These are phyloP conservation scores for Cladosporium oxysporum DNA, from an alignment of 2,329 filamentous ascomycete genomes.

Conservation along the genomic window DNA sequence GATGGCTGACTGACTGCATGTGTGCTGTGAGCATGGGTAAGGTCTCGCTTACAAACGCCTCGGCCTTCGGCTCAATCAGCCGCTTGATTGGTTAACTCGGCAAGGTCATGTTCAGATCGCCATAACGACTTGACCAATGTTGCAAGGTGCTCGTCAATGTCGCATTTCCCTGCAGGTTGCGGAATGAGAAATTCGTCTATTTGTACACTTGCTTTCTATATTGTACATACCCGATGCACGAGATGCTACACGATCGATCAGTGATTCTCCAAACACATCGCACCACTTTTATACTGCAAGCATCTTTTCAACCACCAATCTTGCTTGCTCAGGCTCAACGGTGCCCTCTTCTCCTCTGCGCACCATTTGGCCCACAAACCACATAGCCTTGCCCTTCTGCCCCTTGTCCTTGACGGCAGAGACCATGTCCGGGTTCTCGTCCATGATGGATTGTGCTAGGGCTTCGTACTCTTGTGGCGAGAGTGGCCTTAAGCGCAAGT, in stretches of 20 bases:
- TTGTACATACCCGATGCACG: too few species aligned
- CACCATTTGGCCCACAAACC: slow-evolving; percentile 70
- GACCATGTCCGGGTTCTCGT: slow-evolving; percentile 59
- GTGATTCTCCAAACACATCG: too few species aligned
- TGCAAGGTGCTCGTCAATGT: too few species aligned
- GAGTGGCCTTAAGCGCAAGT: slow-evolving; percentile 57
- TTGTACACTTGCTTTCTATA: too few species aligned
- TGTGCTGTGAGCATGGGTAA: background rate
- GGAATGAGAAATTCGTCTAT: too few species aligned
- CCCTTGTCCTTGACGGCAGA: slow-evolving; percentile 60
- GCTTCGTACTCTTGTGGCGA: slow-evolving; percentile 57
- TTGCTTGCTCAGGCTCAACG: slow-evolving; percentile 62
- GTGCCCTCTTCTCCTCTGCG: slow-evolving; percentile 60
- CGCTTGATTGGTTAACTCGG: background rate
- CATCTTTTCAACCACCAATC: slow-evolving; percentile 54
- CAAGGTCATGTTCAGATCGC: too few species aligned
- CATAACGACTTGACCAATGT: too few species aligned
- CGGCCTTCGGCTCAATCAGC: background rate
- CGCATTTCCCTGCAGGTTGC: too few species aligned
- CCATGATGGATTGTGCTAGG: slow-evolving; percentile 56
- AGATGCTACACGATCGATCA: too few species aligned
- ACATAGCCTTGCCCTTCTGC: slow-evolving; percentile 66
- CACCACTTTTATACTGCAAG: slow-evolving; percentile 33
- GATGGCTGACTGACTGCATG: background rate
- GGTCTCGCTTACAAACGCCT: background rate